Percentiles rank a stretch among this genome's conserved stretches.
Conservation (phyloP, 2,329 filamentous ascomycete species). For the Clonostachys chloroleuca region DNA sequence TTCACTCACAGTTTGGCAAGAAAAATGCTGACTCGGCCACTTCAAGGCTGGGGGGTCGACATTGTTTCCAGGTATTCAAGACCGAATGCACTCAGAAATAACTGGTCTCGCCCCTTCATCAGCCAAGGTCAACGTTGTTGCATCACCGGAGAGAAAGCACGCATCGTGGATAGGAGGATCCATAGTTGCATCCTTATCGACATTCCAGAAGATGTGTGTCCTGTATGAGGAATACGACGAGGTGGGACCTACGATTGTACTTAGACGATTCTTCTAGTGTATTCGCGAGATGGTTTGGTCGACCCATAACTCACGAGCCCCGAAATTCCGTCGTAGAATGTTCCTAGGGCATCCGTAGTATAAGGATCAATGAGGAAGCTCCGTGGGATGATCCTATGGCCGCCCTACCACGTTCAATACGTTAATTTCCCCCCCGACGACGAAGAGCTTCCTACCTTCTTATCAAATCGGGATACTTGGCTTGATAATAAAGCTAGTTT, state of each 20-base stretch:
- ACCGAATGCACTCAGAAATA: slow-evolving; percentile 99
- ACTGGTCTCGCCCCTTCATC: slow-evolving; percentile 97
- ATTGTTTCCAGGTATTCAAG: slow-evolving; percentile 99
- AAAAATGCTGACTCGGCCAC: no score
- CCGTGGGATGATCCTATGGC: no score
- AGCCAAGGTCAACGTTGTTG: slow-evolving; percentile 99
- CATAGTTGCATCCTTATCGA: slow-evolving; percentile 91
- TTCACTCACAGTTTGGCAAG: slow-evolving; percentile 20
- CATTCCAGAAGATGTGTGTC: slow-evolving; percentile 99
- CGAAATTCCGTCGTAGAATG: no score
- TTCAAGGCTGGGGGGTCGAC: slow-evolving; percentile 96
- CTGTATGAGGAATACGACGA: slow-evolving; percentile 99
- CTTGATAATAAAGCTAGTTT: no score
- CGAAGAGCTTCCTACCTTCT: no score
- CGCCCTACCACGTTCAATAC: no score
- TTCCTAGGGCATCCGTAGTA: no score
- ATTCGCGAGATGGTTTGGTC: no score
- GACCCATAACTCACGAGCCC: no score
- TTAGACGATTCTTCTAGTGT: slow-evolving; percentile 62
- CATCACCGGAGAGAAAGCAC: slow-evolving; percentile 96
- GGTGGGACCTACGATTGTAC: slow-evolving; percentile 91
- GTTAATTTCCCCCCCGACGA: no score
- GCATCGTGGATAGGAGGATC: slow-evolving; percentile 99
- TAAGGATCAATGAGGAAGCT: no score
- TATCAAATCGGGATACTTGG: no score